Conservation (phyloP, 2,329 filamentous ascomycete genomes). For the Calonectria hawksworthii region DNA sequence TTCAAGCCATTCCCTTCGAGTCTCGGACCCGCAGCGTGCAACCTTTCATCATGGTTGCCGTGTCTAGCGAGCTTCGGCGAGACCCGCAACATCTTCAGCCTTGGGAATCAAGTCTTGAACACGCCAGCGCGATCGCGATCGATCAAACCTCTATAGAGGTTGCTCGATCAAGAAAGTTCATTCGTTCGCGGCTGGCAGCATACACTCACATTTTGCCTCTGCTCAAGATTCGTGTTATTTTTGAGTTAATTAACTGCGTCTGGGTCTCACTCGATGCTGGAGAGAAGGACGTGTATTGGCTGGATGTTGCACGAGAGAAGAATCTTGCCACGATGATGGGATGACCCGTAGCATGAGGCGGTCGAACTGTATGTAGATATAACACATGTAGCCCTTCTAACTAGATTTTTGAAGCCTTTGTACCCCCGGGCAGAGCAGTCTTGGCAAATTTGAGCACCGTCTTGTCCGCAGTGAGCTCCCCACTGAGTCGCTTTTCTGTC, state of each 20-base stretch:
- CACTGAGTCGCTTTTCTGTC: conserved; percentile 20
- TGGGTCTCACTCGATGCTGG: conserved; percentile 35
- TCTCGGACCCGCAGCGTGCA: conserved; percentile 26
- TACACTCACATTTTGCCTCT: conserved; percentile 35
- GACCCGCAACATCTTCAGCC: background rate
- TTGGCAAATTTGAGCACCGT: conserved; percentile 24
- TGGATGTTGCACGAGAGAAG: conserved; percentile 34
- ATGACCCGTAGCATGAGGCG: no score
- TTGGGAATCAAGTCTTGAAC: background rate
- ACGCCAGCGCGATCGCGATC: background rate
- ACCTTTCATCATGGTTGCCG: conserved; percentile 30
- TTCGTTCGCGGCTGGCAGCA: conserved; percentile 26
- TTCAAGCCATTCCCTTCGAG: conserved; percentile 42
- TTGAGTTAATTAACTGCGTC: conserved; percentile 33
- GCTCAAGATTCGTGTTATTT: conserved; percentile 28
- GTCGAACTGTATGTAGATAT: background rate
- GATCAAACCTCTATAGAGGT: conserved; percentile 33
- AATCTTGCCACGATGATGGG: conserved; percentile 39
- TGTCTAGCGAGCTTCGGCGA: conserved; percentile 34
- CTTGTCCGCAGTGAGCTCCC: conserved; percentile 10
- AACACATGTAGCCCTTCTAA: no score
- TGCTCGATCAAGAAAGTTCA: conserved; percentile 28
- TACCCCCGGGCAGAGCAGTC: background rate
- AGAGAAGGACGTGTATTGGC: conserved; percentile 35
- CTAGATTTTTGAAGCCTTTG: conserved; percentile 11